Conservation (phyloP, 495 filamentous ascomycete genomes). For the Evansstolkia leycettana region DNA sequence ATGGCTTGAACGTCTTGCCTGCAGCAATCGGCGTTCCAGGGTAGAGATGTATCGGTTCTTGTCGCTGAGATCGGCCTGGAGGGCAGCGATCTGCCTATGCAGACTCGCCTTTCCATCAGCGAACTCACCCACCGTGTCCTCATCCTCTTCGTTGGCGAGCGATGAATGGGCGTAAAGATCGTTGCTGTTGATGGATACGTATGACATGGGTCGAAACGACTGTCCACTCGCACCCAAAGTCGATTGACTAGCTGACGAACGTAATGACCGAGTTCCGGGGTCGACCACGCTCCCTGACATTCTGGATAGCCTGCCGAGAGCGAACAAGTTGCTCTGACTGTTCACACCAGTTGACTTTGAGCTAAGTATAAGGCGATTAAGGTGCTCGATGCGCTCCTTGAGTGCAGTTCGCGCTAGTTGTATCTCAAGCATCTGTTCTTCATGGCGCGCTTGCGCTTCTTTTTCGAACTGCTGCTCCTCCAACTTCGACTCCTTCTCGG, state of each 20-base stretch:
- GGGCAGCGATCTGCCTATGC: conserved; percentile 66
- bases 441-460: conserved; percentile 73
- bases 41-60: conserved; percentile 95
- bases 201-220: conserved; percentile 49
- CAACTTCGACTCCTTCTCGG: conserved; percentile 52
- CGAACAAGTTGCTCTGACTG: conserved; percentile 53
- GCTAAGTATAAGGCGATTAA: conserved; percentile 88
- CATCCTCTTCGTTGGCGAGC: conserved; percentile 46
- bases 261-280: conserved; percentile 42
- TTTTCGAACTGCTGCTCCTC: conserved; percentile 66
- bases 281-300: conserved; percentile 36
- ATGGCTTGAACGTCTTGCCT: conserved; percentile 84
- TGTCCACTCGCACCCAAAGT: conserved; percentile 40
- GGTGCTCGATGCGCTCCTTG: conserved; percentile 94
- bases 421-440: conserved; percentile 97
- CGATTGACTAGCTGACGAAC: conserved; percentile 66
- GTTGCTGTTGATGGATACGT: conserved; percentile 42
- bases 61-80: conserved; percentile 87
- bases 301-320: conserved; percentile 57
- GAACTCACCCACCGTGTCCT: conserved; percentile 65
- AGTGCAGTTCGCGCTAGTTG: conserved; percentile 89
- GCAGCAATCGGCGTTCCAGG: conserved; percentile 79
- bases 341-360: conserved; percentile 96
- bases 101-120: conserved; percentile 78
- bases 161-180: conserved; percentile 25